Evolutionary conservation across 2,329 filamentous ascomycete genomes (phyloP).

Genomic region (Xylaria sp.): DNA sequence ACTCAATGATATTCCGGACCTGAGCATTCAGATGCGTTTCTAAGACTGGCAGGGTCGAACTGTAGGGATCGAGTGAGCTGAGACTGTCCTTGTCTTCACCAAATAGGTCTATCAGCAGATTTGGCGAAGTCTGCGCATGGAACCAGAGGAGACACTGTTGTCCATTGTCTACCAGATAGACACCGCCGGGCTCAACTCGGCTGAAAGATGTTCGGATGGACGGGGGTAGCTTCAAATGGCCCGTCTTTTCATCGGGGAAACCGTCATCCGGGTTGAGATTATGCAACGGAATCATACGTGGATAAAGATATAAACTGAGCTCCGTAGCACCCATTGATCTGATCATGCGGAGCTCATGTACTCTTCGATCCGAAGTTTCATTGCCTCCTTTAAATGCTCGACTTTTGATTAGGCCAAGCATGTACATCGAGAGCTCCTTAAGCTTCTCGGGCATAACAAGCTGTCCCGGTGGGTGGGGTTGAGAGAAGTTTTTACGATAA

Average conservation of each 20-base stretch:
- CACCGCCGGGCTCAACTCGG: constrained; percentile 90
- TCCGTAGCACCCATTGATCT: constrained; percentile 88
- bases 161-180: constrained; percentile 94
- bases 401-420: constrained; percentile 88
- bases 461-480: constrained; percentile 87
- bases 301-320: constrained; percentile 92
- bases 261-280: constrained; percentile 88
- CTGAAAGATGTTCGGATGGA: constrained; percentile 85
- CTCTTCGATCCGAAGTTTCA: constrained; percentile 88
- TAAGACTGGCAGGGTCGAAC: constrained; percentile 81
- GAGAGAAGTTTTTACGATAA: constrained; percentile 93
- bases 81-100: constrained; percentile 78
- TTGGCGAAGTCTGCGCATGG: constrained; percentile 90
- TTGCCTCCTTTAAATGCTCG: constrained; percentile 93
- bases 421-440: constrained; percentile 97
- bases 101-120: constrained; percentile 90
- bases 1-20: constrained; percentile 91
- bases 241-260: constrained; percentile 87
- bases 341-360: constrained; percentile 91
- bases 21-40: constrained; percentile 95
- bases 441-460: constrained; percentile 94
- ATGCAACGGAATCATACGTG: constrained; percentile 91
- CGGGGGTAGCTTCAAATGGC: constrained; percentile 86
- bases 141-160: constrained; percentile 93
- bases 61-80: constrained; percentile 82